phyloP scores from a whole-genome alignment of 768 basidiomycete species.

The Boletellus ananas region DNA sequence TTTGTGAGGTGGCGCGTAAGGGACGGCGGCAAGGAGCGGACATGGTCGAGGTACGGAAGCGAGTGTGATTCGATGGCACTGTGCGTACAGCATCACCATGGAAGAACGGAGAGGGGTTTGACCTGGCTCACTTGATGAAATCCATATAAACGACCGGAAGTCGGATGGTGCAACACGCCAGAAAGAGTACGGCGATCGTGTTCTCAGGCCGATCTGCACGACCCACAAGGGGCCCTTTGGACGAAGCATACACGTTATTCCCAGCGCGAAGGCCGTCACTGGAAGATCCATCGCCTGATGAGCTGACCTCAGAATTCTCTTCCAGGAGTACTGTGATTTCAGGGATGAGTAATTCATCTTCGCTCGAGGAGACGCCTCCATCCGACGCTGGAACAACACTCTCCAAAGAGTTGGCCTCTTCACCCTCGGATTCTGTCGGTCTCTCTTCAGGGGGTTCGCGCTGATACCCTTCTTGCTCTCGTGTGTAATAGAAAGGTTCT shows the following conservation, averaged over 20 bases:
- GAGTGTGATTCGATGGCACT: conserved; percentile 74
- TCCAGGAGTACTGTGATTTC: conserved; percentile 40
- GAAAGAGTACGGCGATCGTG: conserved; percentile 63
- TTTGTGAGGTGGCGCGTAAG: conserved; percentile 73
- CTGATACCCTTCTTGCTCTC: conserved; percentile 32
- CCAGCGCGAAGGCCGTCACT: conserved; percentile 12
- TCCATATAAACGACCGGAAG: conserved; percentile 75
- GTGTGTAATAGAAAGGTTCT: conserved; percentile 53
- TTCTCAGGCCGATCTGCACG: conserved; percentile 41
- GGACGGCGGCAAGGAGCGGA: conserved; percentile 53
- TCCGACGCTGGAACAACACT: conserved; percentile 9
- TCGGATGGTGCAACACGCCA: conserved; percentile 78
- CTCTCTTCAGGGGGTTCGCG: neutral
- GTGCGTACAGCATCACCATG: conserved; percentile 3
- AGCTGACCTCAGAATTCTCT: conserved; percentile 35
- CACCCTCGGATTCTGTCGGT: conserved; percentile 17
- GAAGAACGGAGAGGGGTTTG: neutral
- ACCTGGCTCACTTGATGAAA: conserved; percentile 55
- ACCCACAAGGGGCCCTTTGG: conserved; percentile 19
- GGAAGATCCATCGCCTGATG: conserved; percentile 26
- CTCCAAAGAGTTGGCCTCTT: conserved; percentile 5
- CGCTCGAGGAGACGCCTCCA: conserved; percentile 11
- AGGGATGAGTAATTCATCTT: conserved; percentile 28
- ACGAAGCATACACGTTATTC: conserved; percentile 3
- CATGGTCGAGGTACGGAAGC: conserved; percentile 77